These are phyloP conservation scores for Acer saccharum DNA, from an alignment of 345 rosid genomes.

Conservation along the genomic window DNA sequence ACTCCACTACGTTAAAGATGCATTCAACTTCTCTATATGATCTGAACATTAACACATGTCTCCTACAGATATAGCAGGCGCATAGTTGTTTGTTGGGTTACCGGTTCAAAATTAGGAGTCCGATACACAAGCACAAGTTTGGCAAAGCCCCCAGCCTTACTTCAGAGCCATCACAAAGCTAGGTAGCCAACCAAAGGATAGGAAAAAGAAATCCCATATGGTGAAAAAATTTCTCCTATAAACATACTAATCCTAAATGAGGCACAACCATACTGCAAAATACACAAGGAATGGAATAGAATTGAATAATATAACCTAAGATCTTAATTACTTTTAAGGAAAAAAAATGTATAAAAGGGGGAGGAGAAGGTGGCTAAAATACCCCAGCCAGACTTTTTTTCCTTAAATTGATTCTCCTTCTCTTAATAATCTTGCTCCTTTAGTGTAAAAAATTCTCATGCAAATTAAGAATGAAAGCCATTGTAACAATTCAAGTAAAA, in stretches of 20 bases:
- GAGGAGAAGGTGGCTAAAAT: not conserved
- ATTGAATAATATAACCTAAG: not conserved
- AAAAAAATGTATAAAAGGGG: not conserved
- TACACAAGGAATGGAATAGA: not conserved
- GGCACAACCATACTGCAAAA: not conserved
- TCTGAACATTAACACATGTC: not conserved
- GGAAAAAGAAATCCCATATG: not conserved
- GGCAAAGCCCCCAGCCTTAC: not conserved
- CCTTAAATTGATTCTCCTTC: not conserved
- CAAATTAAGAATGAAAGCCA: not conserved
- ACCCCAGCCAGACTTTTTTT: not conserved
- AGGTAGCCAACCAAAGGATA: not conserved
- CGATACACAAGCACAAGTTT: not conserved
- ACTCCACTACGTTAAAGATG: not conserved
- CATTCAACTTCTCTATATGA: conserved; percentile 7
- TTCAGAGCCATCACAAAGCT: not conserved
- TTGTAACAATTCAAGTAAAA: not conserved
- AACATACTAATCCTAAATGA: not conserved
- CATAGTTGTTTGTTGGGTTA: not conserved
- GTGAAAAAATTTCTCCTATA: conserved; percentile 9
- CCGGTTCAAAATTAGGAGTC: not conserved
- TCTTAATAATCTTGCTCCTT: not conserved
- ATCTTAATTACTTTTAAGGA: not conserved
- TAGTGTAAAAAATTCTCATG: not conserved
- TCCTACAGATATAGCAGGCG: not conserved